Base-by-base conservation (phyloP, 768 basidiomycete species). In the Trametes coccinea region DNA sequence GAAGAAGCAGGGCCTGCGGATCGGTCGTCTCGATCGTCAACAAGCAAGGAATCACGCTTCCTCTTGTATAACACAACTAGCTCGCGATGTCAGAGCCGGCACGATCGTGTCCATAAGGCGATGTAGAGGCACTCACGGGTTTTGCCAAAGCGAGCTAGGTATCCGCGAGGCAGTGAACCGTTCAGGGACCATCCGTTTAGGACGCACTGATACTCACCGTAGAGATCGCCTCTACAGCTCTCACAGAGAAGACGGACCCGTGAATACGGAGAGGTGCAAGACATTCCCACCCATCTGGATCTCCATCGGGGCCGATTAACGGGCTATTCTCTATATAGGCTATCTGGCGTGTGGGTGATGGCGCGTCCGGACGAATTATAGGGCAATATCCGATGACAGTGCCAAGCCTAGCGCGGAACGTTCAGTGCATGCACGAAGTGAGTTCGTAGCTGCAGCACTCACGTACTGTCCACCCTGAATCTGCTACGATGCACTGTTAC, bases 241-340 rank as follows among this genome's bases (percentile, higher is more conserved):
- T 62, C n/a, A 45, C 58, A 29, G 57, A 64, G 62, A 70, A 70
- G 14, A 69, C 59, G 9, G 60, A 68, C 5, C 71, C 68, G 33
- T 52, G 60, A 14, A 72, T 53, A 7, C 27, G 58, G 30, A 61
- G 53, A 37, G 68, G 53, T 17, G 57, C 43, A 29, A 69, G 59
- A 30, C 63, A 55, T 27, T 59, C 55, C 71, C 71, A 72, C 13
- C 71, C 71, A 43, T 69, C 68, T 34, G 68, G 69, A 50, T 72
- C 71, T 37, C 54, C 66, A 9, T 70, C 70, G 16, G 68, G 69
- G 4, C 69, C 71, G 47, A 65, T 41, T 9, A 72, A 53, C 14
- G 69, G 68, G 33, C 34, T 57, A 34, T 64, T 60, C 47, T 68
- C 68, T 9, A 66, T 52, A 60, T 70, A 70, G 22, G 69, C 66